Evolutionary conservation across 352 stramenopile species (phyloP).

Genomic region (Globisporangium megalacanthum): DNA sequence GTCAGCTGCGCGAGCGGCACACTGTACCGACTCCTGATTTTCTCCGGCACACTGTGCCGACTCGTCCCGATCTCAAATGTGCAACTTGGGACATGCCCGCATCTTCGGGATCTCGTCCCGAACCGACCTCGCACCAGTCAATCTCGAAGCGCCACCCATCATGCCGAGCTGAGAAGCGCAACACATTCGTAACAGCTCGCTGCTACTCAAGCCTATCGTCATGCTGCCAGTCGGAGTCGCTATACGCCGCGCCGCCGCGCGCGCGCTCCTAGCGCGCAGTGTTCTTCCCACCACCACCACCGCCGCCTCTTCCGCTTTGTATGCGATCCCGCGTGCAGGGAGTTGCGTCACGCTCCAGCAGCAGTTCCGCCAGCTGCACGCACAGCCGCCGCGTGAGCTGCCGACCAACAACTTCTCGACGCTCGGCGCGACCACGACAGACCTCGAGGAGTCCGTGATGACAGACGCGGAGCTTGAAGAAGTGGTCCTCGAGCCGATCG

Average conservation of each 20-base stretch:
- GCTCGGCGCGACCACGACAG: not conserved
- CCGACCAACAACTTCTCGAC: conserved; percentile 7
- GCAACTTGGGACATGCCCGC: not conserved
- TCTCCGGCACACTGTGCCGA: not conserved
- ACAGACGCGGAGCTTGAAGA: conserved; percentile 31
- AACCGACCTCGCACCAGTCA: conserved; percentile 9
- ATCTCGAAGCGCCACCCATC: conserved; percentile 5
- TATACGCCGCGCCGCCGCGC: conserved; percentile 19
- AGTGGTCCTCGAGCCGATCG: conserved; percentile 40
- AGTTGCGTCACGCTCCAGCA: not conserved
- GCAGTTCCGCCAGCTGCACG: not conserved
- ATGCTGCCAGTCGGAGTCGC: conserved; percentile 28
- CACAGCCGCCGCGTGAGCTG: not conserved
- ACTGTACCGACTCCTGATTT: not conserved
- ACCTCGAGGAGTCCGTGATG: not conserved
- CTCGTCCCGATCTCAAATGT: not conserved
- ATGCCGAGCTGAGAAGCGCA: conserved; percentile 1
- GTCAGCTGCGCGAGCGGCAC: not conserved
- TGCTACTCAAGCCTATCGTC: conserved; percentile 2
- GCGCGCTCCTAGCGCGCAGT: conserved; percentile 7
- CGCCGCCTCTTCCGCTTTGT: not conserved
- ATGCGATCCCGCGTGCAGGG: not conserved
- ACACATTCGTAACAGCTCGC: conserved; percentile 9
- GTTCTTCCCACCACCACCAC: not conserved
- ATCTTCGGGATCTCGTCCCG: conserved; percentile 17